Percentiles rank a stretch among this genome's conserved stretches.
Evolutionary conservation across 768 basidiomycete genomes (phyloP).

Genomic region (Auricularia heimuer): DNA sequence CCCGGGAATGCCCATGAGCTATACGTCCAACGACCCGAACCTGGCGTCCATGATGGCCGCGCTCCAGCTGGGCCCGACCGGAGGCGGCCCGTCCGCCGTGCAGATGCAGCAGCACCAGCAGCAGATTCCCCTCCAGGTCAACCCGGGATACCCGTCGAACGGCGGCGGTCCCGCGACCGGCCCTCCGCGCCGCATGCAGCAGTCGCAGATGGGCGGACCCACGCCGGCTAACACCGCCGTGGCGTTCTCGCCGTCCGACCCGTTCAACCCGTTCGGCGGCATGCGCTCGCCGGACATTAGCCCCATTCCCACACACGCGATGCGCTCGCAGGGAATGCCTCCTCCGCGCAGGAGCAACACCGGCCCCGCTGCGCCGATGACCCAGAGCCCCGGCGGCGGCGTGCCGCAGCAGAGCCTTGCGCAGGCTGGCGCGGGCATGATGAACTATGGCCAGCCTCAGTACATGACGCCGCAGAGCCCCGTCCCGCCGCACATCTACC

Average conservation of each 20-base stretch:
- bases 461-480: slow-evolving; percentile 38
- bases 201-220: slow-evolving; percentile 35
- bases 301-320: background rate
- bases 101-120: slow-evolving; percentile 54
- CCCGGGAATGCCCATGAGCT: slow-evolving; percentile 68
- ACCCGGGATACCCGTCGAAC: slow-evolving; percentile 47
- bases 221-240: slow-evolving; percentile 31
- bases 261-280: slow-evolving; percentile 46
- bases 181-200: slow-evolving; percentile 19
- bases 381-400: slow-evolving; percentile 40
- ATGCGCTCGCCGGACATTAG: slow-evolving; percentile 37
- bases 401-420: slow-evolving; percentile 49
- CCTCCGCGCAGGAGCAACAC: slow-evolving; percentile 31
- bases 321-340: slow-evolving; percentile 1
- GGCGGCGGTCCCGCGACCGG: slow-evolving; percentile 17
- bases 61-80: slow-evolving; percentile 44
- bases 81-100: slow-evolving; percentile 22
- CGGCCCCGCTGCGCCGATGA: slow-evolving; percentile 21
- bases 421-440: slow-evolving; percentile 40
- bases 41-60: slow-evolving; percentile 91
- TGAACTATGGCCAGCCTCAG: slow-evolving; percentile 51
- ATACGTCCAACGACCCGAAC: slow-evolving; percentile 67
- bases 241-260: slow-evolving; percentile 43
- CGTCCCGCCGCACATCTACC: slow-evolving; percentile 54
- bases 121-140: slow-evolving; percentile 62